Percentiles rank a stretch among this genome's conserved stretches.
These are phyloP conservation scores for Closterium sp. DNA, from an alignment of 139 green algal species.

Conservation along the genomic window DNA sequence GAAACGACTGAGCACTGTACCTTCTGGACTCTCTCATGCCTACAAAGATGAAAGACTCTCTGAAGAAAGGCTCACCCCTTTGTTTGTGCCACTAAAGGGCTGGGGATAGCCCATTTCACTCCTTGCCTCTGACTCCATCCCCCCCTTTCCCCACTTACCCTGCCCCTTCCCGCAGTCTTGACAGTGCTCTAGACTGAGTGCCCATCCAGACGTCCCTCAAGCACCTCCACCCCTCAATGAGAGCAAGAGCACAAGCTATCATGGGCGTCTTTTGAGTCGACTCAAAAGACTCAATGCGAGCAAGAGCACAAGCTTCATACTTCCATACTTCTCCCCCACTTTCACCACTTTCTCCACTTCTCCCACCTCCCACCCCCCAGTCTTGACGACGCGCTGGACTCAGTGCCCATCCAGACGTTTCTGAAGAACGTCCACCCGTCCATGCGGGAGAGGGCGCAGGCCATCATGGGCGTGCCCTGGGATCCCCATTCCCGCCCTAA, in stretches of 20 bases:
- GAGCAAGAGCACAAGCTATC: neutral
- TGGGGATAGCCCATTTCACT: neutral
- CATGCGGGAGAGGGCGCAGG: conserved; percentile 19
- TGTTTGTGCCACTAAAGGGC: no score
- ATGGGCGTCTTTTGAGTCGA: no score
- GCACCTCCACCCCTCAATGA: conserved; percentile 28
- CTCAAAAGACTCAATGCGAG: conserved; percentile 11
- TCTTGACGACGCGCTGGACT: conserved; percentile 15
- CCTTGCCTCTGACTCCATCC: neutral
- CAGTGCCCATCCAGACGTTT: conserved; percentile 35
- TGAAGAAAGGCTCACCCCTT: no score
- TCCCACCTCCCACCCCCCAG: neutral
- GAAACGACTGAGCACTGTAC: no score
- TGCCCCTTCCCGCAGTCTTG: conserved; percentile 6
- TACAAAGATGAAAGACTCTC: no score
- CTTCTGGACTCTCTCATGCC: no score
- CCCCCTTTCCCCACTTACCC: neutral
- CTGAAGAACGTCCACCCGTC: conserved; percentile 25
- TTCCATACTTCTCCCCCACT: neutral
- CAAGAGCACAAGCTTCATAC: neutral
- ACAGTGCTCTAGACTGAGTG: conserved; percentile 29
- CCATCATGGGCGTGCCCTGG: conserved; percentile 15
- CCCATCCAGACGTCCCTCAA: conserved; percentile 34
- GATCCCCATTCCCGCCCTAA: conserved; percentile 32
- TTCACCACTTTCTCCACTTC: no score